Conservation (phyloP, 768 basidiomycete genomes). For the Gloeopeniophorella convolvens region DNA sequence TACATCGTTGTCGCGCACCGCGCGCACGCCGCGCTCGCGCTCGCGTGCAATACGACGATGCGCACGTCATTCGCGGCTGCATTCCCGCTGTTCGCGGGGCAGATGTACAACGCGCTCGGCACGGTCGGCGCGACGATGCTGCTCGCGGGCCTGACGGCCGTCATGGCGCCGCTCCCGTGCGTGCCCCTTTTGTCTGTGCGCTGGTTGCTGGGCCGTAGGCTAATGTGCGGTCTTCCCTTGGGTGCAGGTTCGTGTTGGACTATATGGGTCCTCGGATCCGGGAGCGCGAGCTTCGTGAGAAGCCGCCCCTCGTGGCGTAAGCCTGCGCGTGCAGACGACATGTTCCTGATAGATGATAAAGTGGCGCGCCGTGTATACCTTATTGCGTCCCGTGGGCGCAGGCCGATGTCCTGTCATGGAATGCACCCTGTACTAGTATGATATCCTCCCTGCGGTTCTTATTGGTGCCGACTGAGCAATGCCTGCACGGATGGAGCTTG, state of each 20-base stretch:
- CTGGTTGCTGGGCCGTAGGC: not conserved
- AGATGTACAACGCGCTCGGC: slow-evolving; percentile 34
- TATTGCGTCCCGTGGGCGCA: too few relatives aligned
- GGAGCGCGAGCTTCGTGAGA: not conserved
- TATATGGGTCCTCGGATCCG: not conserved
- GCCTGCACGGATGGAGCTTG: too few relatives aligned
- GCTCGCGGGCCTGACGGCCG: slow-evolving; percentile 34
- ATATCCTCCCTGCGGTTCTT: too few relatives aligned
- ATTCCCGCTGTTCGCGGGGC: slow-evolving; percentile 35
- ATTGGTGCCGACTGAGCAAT: too few relatives aligned
- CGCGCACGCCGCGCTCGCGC: slow-evolving; percentile 50
- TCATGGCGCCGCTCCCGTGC: slow-evolving; percentile 44
- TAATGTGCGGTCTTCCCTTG: not conserved
- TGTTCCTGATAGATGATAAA: too few relatives aligned
- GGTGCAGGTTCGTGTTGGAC: not conserved
- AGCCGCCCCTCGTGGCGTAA: not conserved
- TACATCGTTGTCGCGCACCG: slow-evolving; percentile 47
- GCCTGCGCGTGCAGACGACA: too few relatives aligned
- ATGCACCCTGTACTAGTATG: too few relatives aligned
- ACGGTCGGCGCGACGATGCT: slow-evolving; percentile 34
- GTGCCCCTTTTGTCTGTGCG: slow-evolving; percentile 21
- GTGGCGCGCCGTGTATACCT: too few relatives aligned
- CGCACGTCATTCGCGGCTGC: slow-evolving; percentile 34
- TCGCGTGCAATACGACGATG: slow-evolving; percentile 56
- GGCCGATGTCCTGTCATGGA: too few relatives aligned